A percentile compares a stretch with the other conserved stretches of the same genome.
Conservation (phyloP, 768 basidiomycete genomes). For the Coprinellus micaceus region DNA sequence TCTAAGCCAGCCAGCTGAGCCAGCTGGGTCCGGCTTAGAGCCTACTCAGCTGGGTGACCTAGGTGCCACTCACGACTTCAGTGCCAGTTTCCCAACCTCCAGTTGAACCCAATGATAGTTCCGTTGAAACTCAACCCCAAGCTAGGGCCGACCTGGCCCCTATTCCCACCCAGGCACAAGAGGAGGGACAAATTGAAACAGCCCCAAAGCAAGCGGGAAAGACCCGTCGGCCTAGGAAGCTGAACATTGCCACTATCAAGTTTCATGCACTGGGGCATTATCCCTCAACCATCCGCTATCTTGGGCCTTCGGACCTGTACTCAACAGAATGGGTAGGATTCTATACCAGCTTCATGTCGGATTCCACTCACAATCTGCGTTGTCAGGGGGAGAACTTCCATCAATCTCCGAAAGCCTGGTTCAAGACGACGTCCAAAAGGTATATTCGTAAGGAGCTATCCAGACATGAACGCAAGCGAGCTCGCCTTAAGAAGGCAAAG, state of each 20-base stretch:
- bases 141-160: too few relatives aligned
- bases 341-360: not conserved
- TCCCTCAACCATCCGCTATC: conserved; percentile 21
- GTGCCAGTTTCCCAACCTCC: too few relatives aligned
- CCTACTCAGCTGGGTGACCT: too few relatives aligned
- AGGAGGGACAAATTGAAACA: too few relatives aligned
- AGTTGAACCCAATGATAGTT: too few relatives aligned
- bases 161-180: too few relatives aligned
- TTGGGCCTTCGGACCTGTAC: conserved; percentile 36
- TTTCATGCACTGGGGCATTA: conserved; percentile 38
- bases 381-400: conserved; percentile 42
- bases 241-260: conserved; percentile 34
- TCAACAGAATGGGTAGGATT: conserved; percentile 36
- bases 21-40: too few relatives aligned
- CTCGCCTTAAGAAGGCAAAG: not conserved
- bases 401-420: conserved; percentile 32
- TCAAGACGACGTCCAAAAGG: conserved; percentile 32
- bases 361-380: not conserved
- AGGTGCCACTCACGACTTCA: too few relatives aligned
- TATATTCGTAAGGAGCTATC: conserved; percentile 26
- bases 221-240: not conserved
- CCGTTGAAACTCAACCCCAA: too few relatives aligned
- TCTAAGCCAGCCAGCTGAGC: too few relatives aligned
- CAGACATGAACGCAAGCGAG: conserved; percentile 9
- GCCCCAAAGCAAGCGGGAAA: too few relatives aligned